These are phyloP conservation scores for Podospora pseudocomata DNA, from an alignment of 495 filamentous ascomycete species.

Conservation along the genomic window DNA sequence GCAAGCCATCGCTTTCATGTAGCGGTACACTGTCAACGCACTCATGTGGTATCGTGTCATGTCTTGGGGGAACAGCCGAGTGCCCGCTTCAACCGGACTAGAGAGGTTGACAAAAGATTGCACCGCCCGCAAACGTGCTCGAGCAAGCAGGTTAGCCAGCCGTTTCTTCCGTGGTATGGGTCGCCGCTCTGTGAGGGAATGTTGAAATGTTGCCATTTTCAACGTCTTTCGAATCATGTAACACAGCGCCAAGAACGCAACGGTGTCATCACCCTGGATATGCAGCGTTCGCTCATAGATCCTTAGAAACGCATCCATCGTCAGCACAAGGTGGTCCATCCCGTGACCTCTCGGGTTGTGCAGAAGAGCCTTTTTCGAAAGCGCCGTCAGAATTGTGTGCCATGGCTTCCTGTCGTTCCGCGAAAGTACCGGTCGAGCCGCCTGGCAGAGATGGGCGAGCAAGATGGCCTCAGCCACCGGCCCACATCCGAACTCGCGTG, in stretches of 20 bases:
- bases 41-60: constrained; percentile 26
- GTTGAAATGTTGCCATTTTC: constrained; percentile 13
- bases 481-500: background rate
- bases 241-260: constrained; percentile 24
- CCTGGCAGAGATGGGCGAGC: constrained; percentile 21
- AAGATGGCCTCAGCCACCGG: constrained; percentile 22
- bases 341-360: constrained; percentile 10
- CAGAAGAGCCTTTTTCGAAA: constrained; percentile 22
- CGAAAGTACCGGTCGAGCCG: background rate
- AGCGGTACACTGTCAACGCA: constrained; percentile 32
- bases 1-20: constrained; percentile 39
- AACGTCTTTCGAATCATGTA: constrained; percentile 23
- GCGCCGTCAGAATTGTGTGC: constrained; percentile 26
- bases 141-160: background rate
- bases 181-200: background rate
- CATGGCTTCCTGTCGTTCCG: constrained; percentile 23
- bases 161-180: constrained; percentile 11
- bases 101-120: background rate
- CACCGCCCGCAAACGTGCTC: background rate
- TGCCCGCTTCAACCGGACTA: background rate
- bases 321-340: constrained; percentile 12
- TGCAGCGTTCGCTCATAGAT: constrained; percentile 14
- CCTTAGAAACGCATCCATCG: constrained; percentile 22
- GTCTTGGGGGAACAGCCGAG: background rate
- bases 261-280: constrained; percentile 17